Conservation (phyloP, 1,139 yeast genomes). For the Yamadazyma friedrichii region DNA sequence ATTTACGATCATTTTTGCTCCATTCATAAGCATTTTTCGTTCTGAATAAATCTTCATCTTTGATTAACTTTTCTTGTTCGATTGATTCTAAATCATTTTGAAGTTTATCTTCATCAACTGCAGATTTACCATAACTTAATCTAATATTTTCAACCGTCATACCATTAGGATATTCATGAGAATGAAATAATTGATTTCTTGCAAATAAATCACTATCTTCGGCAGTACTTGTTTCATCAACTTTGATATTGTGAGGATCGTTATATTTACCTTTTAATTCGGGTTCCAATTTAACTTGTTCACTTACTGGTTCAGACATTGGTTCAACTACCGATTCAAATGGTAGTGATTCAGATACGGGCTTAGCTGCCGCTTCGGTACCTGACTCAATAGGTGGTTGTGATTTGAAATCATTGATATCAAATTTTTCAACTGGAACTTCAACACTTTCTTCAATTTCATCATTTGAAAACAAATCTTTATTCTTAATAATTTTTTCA, state of each 20-base stretch:
- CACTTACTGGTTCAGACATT: neutral
- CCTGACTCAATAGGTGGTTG: neutral
- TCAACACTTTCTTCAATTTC: constrained; percentile 10
- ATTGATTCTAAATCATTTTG: constrained; percentile 44
- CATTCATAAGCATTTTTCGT: constrained; percentile 56
- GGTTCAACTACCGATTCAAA: neutral
- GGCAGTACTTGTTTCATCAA: constrained; percentile 10
- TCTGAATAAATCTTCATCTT: constrained; percentile 46
- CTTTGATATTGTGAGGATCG: constrained; percentile 23
- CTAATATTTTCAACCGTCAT: constrained; percentile 18
- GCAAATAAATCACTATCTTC: constrained; percentile 18
- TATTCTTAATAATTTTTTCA: constrained; percentile 9
- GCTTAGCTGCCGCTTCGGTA: neutral
- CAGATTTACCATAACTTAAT: constrained; percentile 8
- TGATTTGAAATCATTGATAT: constrained; percentile 22
- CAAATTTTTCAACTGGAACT: constrained; percentile 20
- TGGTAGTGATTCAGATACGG: too few species aligned
- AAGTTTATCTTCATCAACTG: constrained; percentile 4
- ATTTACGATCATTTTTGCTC: constrained; percentile 40
- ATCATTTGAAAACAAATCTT: constrained; percentile 10
- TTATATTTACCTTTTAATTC: constrained; percentile 14
- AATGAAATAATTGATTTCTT: constrained; percentile 17
- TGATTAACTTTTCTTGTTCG: constrained; percentile 34
- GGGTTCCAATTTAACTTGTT: constrained; percentile 4
- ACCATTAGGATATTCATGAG: constrained; percentile 12